These are phyloP conservation scores for Zhuliangozyma parablackwelliae DNA, from an alignment of 1,139 yeast genomes.

Conservation along the genomic window DNA sequence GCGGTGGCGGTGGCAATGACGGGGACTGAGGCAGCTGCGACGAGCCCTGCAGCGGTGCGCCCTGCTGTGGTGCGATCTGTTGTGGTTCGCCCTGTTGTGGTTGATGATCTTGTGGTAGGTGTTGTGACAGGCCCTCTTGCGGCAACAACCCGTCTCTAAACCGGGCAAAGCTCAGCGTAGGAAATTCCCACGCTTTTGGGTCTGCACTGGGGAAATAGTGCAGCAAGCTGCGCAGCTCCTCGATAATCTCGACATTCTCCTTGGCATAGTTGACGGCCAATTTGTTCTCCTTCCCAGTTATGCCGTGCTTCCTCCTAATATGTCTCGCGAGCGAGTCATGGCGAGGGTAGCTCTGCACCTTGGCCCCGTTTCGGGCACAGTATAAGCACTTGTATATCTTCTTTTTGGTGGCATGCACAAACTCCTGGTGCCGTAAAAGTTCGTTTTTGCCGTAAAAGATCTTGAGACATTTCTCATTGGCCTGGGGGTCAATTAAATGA, in stretches of 20 bases:
- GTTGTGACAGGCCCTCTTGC: background rate
- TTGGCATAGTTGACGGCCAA: slow-evolving; percentile 48
- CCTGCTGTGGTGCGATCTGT: too few species aligned
- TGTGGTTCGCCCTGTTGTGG: too few species aligned
- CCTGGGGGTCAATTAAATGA: slow-evolving; percentile 34
- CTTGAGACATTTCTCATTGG: slow-evolving; percentile 31
- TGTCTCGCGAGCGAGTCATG: slow-evolving; percentile 47
- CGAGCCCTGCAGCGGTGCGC: background rate
- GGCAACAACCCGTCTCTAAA: background rate
- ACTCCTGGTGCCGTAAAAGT: slow-evolving; percentile 43
- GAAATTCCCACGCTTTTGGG: background rate
- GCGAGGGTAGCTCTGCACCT: slow-evolving; percentile 42
- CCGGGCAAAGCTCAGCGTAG: background rate
- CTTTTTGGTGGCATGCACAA: slow-evolving; percentile 46
- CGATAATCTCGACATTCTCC: slow-evolving; percentile 38
- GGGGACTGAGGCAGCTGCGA: background rate
- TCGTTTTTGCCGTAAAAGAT: slow-evolving; percentile 46
- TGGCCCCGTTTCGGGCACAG: slow-evolving; percentile 34
- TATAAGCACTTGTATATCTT: slow-evolving; percentile 42
- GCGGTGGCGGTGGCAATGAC: too few species aligned
- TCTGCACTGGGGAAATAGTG: background rate
- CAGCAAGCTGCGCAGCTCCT: slow-evolving; percentile 18
- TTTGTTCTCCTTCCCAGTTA: slow-evolving; percentile 45
- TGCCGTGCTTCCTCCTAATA: slow-evolving; percentile 43
- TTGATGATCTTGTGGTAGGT: too few species aligned